These are phyloP conservation scores for Colletotrichum sp. DNA, from an alignment of 2,329 filamentous ascomycete genomes.

Conservation along the genomic window DNA sequence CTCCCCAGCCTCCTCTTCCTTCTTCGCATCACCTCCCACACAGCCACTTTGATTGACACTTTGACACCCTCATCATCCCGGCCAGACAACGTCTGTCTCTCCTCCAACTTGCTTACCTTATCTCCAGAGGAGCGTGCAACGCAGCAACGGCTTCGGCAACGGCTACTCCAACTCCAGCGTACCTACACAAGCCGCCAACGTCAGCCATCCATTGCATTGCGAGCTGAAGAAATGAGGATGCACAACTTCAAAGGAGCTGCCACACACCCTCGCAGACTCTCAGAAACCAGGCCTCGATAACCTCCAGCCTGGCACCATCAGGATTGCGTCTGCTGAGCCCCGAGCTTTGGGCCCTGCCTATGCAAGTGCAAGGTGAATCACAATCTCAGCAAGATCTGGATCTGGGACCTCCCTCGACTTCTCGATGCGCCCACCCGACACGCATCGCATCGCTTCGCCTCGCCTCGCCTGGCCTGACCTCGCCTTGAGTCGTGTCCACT, in stretches of 20 bases:
- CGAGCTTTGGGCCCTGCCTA: not conserved
- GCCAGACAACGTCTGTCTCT: not conserved
- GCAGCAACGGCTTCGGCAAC: not conserved
- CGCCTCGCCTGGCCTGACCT: not conserved
- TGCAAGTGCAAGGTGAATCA: slow-evolving; percentile 4
- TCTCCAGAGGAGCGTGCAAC: not conserved
- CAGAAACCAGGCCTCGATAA: not conserved
- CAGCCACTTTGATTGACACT: not conserved
- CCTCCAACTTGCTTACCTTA: not conserved
- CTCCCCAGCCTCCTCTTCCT: not conserved
- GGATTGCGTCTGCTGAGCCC: not conserved
- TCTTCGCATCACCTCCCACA: not conserved
- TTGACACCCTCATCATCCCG: not conserved
- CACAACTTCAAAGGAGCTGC: not conserved
- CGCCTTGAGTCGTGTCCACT: not conserved
- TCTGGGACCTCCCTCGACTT: not conserved
- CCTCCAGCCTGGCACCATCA: not conserved
- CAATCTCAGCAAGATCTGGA: not conserved
- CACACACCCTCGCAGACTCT: not conserved
- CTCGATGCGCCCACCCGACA: not conserved
- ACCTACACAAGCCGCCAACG: not conserved
- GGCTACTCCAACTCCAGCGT: not conserved
- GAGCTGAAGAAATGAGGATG: not conserved
- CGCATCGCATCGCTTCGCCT: not conserved
- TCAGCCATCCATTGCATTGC: not conserved